These are phyloP conservation scores for Fraxinus albicans DNA, from an alignment of 305 asterid genomes.

Conservation along the genomic window DNA sequence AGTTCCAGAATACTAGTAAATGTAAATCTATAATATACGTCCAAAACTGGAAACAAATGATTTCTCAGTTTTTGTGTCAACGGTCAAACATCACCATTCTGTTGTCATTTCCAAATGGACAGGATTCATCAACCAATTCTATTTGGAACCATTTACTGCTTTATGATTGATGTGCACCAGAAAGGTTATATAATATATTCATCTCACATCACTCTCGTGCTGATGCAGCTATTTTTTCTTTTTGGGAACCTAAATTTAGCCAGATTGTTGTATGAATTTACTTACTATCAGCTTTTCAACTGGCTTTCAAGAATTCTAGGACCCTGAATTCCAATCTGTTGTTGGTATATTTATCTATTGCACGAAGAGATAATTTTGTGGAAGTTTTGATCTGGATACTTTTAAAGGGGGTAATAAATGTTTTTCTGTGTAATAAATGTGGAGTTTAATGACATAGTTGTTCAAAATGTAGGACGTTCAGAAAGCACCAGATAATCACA, in stretches of 20 bases:
- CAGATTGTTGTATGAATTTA: constrained; percentile 7
- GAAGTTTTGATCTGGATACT: constrained; percentile 18
- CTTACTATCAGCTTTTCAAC: constrained; percentile 4
- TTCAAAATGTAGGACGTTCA: constrained; percentile 32
- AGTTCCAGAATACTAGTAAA: background rate
- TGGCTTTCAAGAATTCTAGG: background rate
- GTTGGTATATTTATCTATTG: background rate
- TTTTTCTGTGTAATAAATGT: background rate
- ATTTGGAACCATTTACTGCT: background rate
- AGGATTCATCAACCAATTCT: background rate
- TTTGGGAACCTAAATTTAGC: background rate
- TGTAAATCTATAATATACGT: background rate
- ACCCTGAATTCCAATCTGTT: background rate
- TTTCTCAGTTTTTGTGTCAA: background rate
- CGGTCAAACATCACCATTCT: background rate
- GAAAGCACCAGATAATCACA: constrained; percentile 20
- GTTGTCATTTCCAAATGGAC: background rate
- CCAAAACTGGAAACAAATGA: background rate
- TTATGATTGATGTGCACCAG: background rate
- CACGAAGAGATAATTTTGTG: background rate
- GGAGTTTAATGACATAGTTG: constrained; percentile 13
- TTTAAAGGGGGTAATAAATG: background rate
- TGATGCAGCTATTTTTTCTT: background rate
- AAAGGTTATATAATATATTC: background rate
- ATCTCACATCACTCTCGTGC: background rate